A percentile compares a stretch with the other conserved stretches of the same genome.
phyloP scores from a whole-genome alignment of 495 filamentous ascomycete genomes.

The Trichoderma gamsii region DNA sequence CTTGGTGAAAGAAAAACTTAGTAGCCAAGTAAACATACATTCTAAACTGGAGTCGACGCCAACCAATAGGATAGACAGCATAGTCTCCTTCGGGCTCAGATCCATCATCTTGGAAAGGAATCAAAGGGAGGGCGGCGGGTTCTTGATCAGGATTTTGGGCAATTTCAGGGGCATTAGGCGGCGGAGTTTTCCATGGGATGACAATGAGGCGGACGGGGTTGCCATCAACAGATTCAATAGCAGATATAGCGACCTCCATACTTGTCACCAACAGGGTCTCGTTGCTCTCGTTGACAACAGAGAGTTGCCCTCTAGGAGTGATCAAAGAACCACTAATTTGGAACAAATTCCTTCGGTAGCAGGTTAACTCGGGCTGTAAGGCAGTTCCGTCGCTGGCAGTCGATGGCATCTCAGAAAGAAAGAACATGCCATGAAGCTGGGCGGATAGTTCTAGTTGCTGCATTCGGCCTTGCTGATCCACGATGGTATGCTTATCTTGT shows the following conservation, averaged over 20 bases:
- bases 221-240: slow-evolving; percentile 81
- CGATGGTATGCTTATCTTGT: slow-evolving; percentile 50
- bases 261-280: slow-evolving; percentile 74
- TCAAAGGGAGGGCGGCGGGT: slow-evolving; percentile 62
- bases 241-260: slow-evolving; percentile 80
- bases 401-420: slow-evolving; percentile 79
- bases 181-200: slow-evolving; percentile 92
- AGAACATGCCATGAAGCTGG: slow-evolving; percentile 94
- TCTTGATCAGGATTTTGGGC: slow-evolving; percentile 50
- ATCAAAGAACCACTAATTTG: slow-evolving; percentile 86
- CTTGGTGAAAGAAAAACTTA: not conserved
- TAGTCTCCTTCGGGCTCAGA: slow-evolving; percentile 54
- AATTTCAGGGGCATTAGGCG: slow-evolving; percentile 59
- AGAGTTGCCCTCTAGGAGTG: slow-evolving; percentile 66
- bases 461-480: slow-evolving; percentile 49
- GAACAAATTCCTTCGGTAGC: slow-evolving; percentile 89
- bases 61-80: slow-evolving; percentile 82
- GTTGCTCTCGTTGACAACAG: slow-evolving; percentile 68
- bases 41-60: slow-evolving; percentile 84
- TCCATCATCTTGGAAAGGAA: slow-evolving; percentile 70
- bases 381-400: slow-evolving; percentile 56
- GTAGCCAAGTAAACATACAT: slow-evolving; percentile 41
- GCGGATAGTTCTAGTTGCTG: slow-evolving; percentile 61
- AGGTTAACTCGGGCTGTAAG: slow-evolving; percentile 75
- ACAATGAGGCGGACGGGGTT: slow-evolving; percentile 87